A percentile compares a stretch with the other conserved stretches of the same genome.
Conservation (phyloP, 345 rosid species). For the Nasturtium officinale region DNA sequence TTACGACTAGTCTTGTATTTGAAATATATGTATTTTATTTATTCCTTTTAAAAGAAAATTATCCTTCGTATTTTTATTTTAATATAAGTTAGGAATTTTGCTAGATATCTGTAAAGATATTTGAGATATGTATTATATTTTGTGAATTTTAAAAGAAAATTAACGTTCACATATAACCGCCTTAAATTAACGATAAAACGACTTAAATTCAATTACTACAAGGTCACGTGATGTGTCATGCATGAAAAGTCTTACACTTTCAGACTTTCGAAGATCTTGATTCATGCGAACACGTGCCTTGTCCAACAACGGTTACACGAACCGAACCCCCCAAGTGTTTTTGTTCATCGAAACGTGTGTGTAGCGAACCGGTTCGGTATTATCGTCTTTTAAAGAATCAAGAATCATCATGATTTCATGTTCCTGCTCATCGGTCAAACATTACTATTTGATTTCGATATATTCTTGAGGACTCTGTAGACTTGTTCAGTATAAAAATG, state of each 20-base stretch:
- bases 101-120: background rate
- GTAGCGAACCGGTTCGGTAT: background rate
- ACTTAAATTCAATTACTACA: background rate
- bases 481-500: no score
- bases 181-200: background rate
- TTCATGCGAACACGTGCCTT: conserved; percentile 9
- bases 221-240: background rate
- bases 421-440: background rate
- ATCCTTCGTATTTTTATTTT: background rate
- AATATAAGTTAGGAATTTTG: background rate
- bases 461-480: background rate
- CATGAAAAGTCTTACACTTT: background rate
- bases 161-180: background rate
- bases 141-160: background rate
- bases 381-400: background rate
- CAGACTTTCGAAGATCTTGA: background rate
- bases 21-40: background rate
- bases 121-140: background rate
- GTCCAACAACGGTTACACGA: background rate
- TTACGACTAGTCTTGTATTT: background rate
- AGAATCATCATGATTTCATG: background rate
- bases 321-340: conserved; percentile 5
- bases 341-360: background rate
- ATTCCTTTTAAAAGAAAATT: background rate
- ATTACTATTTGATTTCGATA: background rate